These are phyloP conservation scores for Scopulariopsis brevicaulis DNA, from an alignment of 2,329 filamentous ascomycete genomes.

Conservation along the genomic window DNA sequence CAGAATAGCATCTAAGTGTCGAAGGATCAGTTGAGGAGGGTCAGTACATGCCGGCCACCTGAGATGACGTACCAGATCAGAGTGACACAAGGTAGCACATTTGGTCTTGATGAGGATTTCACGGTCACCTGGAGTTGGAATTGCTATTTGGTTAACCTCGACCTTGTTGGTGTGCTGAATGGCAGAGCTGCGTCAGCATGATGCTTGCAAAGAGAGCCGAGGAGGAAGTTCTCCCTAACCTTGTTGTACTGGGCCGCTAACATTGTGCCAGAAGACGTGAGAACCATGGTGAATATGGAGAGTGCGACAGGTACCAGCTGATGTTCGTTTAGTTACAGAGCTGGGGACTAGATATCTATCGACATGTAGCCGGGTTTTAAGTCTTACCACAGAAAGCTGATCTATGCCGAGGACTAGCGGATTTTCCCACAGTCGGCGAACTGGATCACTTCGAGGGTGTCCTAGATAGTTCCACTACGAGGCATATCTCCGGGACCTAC, in stretches of 20 bases:
- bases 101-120: constrained; percentile 9
- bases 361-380: too few relatives aligned
- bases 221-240: background rate
- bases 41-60: background rate
- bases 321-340: too few relatives aligned
- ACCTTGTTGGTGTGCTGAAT: constrained; percentile 6
- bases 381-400: too few relatives aligned
- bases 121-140: constrained; percentile 6
- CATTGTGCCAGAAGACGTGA: constrained; percentile 3
- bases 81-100: constrained; percentile 5
- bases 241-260: constrained; percentile 7
- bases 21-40: background rate
- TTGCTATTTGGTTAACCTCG: constrained; percentile 8
- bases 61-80: constrained; percentile 1
- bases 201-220: background rate
- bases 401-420: too few relatives aligned
- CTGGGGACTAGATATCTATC: too few relatives aligned
- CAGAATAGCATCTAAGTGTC: constrained; percentile 9
- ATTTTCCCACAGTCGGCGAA: too few relatives aligned
- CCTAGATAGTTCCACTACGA: too few relatives aligned
- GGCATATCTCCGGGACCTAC: too few relatives aligned
- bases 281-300: constrained; percentile 3
- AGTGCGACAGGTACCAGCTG: too few relatives aligned
- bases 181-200: background rate
- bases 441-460: too few relatives aligned